These are phyloP conservation scores for Themeda triandra DNA, from an alignment of 176 grass and related monocot genomes.

Conservation along the genomic window DNA sequence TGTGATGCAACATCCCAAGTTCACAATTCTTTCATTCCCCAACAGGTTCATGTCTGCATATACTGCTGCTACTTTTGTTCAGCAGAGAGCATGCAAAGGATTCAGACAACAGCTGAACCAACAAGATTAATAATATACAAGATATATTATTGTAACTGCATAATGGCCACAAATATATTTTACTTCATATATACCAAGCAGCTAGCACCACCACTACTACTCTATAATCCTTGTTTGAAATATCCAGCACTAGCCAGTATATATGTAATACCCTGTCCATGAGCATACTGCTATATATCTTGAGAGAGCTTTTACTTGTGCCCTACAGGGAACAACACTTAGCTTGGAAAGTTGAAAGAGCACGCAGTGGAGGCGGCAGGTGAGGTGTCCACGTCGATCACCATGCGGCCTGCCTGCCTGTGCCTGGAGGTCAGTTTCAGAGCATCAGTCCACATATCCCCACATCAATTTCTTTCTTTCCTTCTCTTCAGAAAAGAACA, in stretches of 20 bases:
- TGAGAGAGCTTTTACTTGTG: background rate
- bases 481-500: background rate
- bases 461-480: background rate
- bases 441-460: background rate
- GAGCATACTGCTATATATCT: background rate
- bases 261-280: background rate
- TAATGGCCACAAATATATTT: no score
- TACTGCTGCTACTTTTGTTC: background rate
- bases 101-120: background rate
- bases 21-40: background rate
- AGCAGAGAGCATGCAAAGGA: background rate
- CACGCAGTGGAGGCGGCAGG: background rate
- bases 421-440: background rate
- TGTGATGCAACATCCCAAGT: background rate
- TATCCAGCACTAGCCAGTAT: background rate
- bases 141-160: no score
- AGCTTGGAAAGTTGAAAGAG: background rate
- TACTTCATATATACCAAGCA: no score
- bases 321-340: background rate
- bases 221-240: background rate
- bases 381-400: slow-evolving; percentile 15
- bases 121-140: background rate
- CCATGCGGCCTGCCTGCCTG: background rate
- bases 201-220: no score
- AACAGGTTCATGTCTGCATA: background rate